Evolutionary conservation across 1,139 yeast species (phyloP).

Genomic region (Suhomyces bolitotheri): DNA sequence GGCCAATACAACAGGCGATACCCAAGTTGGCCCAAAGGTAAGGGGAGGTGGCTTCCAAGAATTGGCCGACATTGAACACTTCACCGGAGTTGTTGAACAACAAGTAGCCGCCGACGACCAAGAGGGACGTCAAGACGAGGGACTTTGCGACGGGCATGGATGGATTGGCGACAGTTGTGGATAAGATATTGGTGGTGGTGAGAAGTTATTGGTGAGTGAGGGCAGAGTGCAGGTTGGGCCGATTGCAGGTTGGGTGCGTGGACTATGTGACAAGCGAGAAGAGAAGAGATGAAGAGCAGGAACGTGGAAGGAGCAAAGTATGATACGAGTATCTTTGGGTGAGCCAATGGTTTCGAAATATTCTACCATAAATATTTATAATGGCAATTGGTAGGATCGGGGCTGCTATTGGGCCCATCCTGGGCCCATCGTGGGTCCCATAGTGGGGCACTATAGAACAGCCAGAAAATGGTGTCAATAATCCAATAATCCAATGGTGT

Average conservation of each 20-base stretch:
- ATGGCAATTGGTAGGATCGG: no score
- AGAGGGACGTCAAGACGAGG: slow-evolving; percentile 31
- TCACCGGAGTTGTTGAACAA: slow-evolving; percentile 92
- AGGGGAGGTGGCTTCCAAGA: slow-evolving; percentile 84
- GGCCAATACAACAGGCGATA: slow-evolving; percentile 88
- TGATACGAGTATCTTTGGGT: no score
- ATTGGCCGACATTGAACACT: slow-evolving; percentile 84
- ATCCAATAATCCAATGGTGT: no score
- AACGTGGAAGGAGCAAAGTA: no score
- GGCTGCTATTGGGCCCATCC: no score
- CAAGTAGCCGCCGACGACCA: slow-evolving; percentile 60
- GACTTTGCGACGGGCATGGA: slow-evolving; percentile 23
- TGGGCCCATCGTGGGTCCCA: no score
- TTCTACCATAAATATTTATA: no score
- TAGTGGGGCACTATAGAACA: no score
- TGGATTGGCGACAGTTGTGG: background rate
- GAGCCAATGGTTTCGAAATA: no score
- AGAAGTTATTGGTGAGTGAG: slow-evolving; percentile 4
- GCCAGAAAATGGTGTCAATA: no score
- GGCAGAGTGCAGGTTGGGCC: slow-evolving; percentile 1
- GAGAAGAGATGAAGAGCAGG: background rate
- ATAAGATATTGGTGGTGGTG: slow-evolving; percentile 3
- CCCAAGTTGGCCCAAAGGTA: slow-evolving; percentile 97
- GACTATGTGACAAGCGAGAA: no score
- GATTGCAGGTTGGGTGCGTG: background rate